Conservation (phyloP, 805 yeast genomes). For the Candida andamanensis region DNA sequence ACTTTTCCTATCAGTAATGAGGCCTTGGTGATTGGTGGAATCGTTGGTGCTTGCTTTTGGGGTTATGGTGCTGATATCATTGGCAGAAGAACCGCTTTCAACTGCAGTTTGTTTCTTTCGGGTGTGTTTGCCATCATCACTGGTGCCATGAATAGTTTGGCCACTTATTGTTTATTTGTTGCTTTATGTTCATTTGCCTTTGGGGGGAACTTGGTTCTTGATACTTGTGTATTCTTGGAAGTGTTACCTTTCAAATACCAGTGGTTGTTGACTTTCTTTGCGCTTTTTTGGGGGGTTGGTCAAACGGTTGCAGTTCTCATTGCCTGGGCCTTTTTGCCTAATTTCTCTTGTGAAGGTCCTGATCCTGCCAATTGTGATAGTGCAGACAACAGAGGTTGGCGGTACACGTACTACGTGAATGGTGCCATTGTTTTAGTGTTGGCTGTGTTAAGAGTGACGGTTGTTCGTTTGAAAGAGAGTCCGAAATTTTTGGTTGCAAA, state of each 20-base stretch:
- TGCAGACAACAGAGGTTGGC: slow-evolving; percentile 54
- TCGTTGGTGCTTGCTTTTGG: slow-evolving; percentile 52
- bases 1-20: slow-evolving; percentile 21
- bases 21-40: slow-evolving; percentile 37
- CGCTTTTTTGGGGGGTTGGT: slow-evolving; percentile 58
- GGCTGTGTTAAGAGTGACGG: slow-evolving; percentile 28
- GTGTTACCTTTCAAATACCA: slow-evolving; percentile 48
- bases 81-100: slow-evolving; percentile 51
- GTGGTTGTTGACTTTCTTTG: slow-evolving; percentile 47
- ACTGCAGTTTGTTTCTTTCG: slow-evolving; percentile 43
- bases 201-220: slow-evolving; percentile 46
- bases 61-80: slow-evolving; percentile 53
- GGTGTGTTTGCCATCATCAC: slow-evolving; percentile 48
- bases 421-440: slow-evolving; percentile 44
- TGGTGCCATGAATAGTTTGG: slow-evolving; percentile 47
- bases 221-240: slow-evolving; percentile 9
- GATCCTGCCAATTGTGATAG: slow-evolving; percentile 36
- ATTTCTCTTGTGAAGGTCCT: slow-evolving; percentile 39
- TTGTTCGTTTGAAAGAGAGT: slow-evolving; percentile 42
- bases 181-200: slow-evolving; percentile 42
- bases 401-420: slow-evolving; percentile 48
- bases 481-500: slow-evolving; percentile 53
- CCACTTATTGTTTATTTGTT: slow-evolving; percentile 47
- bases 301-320: slow-evolving; percentile 50
- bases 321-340: slow-evolving; percentile 54